Base-by-base conservation (phyloP, 306 rosid species). In the Cucurbita argyrosperma region DNA sequence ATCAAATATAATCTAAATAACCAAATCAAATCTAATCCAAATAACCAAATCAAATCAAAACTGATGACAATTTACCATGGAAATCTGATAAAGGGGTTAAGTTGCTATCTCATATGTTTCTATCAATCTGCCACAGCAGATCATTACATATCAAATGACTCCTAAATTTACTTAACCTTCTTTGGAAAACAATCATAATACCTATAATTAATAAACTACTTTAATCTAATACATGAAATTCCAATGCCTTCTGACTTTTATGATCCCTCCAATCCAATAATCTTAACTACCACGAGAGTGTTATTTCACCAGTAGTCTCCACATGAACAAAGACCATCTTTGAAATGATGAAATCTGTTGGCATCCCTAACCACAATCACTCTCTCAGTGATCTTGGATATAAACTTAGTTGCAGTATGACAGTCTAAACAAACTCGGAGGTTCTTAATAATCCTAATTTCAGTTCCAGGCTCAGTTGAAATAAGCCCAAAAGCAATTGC, bases 351-450 rank as follows among this genome's bases (percentile, higher is more conserved):
- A 80, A 91, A 94, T 80, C 96, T 88, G 77, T 89, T 94, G n/a
- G 99, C 96, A 84, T 94, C 97, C 78, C 99, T 89, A 35, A 94
- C 99, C 68, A 91, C 85, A 78, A 91, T 89, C 77, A 85, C 86
- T 83, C 97, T 93, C 82, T 84, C 83, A 6, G 91, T 86, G 80
- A 91, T 85, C 92, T 89, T 89, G 13, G 96, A 94, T 84, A 91
- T 87, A 79, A 86, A 89, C 81, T 91, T 94, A 66, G 97, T 91
- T 68, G 92, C 96, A 71, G 84, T 82, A 75, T 91, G 97, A 68
- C 99, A 91, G 82, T 91, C 99, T 84, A 91, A 82, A 83, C 97
- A 94, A 85, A 90, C 97, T 79, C 98, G 85, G 50, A 90, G 95
- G 79, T 94, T 94, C 91, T 94, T 94, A 63, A 94, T 87, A 81